Evolutionary conservation across 768 basidiomycete genomes (phyloP).

Genomic region (Podaxis sp.): DNA sequence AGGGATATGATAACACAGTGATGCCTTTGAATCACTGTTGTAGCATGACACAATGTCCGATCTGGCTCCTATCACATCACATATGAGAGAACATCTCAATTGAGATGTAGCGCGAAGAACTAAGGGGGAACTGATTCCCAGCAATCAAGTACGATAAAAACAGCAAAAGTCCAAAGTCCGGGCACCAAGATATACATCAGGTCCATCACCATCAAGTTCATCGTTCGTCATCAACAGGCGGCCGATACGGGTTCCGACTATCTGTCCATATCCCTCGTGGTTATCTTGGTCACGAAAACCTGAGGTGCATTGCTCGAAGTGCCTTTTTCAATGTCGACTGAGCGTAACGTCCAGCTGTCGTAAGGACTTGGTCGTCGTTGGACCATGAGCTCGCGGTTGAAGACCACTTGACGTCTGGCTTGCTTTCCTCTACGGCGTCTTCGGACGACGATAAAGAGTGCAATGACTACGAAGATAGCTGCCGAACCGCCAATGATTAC

Average conservation of each 20-base stretch:
- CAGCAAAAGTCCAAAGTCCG: neutral
- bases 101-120: neutral
- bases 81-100: neutral
- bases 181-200: neutral
- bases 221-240: neutral
- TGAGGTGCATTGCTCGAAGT: neutral
- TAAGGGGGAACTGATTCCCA: neutral
- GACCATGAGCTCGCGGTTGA: constrained; percentile 6
- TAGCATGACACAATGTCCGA: too few species aligned
- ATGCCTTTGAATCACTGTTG: too few species aligned
- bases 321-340: neutral
- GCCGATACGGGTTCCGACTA: neutral
- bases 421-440: neutral
- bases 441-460: neutral
- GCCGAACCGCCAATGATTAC: neutral
- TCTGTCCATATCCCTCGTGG: neutral
- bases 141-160: neutral
- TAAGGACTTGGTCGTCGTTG: neutral
- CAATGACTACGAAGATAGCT: neutral
- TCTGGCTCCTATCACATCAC: neutral
- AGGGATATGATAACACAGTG: too few species aligned
- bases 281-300: neutral
- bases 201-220: neutral
- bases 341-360: neutral
- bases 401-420: neutral